A percentile compares a stretch with the other conserved stretches of the same genome.
phyloP scores from a whole-genome alignment of 768 basidiomycete species.

The Tricholoma flavovirens region DNA sequence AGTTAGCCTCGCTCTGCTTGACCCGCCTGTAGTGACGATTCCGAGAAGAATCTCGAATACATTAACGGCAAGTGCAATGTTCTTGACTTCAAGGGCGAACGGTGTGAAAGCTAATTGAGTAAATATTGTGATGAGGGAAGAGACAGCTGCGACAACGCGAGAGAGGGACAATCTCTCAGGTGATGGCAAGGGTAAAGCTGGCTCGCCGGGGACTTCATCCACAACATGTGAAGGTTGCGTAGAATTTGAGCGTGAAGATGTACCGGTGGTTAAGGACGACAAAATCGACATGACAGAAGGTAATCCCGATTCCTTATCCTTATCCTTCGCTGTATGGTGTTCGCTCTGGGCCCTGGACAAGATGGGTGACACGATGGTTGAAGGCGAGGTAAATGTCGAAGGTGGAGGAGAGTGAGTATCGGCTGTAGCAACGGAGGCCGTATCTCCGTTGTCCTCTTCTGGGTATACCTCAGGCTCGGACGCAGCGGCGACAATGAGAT shows the following conservation, averaged over 20 bases:
- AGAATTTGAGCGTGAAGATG: constrained; percentile 53
- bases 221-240: constrained; percentile 34
- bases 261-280: constrained; percentile 52
- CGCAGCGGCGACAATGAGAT: constrained; percentile 37
- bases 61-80: constrained; percentile 46
- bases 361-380: constrained; percentile 43
- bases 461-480: constrained; percentile 29
- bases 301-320: constrained; percentile 39
- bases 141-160: constrained; percentile 53
- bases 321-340: constrained; percentile 32
- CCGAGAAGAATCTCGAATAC: constrained; percentile 50
- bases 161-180: constrained; percentile 26
- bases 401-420: constrained; percentile 35
- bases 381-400: constrained; percentile 20
- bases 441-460: constrained; percentile 40
- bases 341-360: constrained; percentile 59
- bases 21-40: constrained; percentile 40
- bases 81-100: constrained; percentile 40
- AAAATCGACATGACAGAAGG: constrained; percentile 61
- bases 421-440: constrained; percentile 31
- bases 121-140: constrained; percentile 61
- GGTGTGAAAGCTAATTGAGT: constrained; percentile 68
- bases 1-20: constrained; percentile 57
- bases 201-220: constrained; percentile 29
- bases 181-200: constrained; percentile 7